Evolutionary conservation across 2,329 filamentous ascomycete species (phyloP).

Genomic region (Trichoderma simmonsii): DNA sequence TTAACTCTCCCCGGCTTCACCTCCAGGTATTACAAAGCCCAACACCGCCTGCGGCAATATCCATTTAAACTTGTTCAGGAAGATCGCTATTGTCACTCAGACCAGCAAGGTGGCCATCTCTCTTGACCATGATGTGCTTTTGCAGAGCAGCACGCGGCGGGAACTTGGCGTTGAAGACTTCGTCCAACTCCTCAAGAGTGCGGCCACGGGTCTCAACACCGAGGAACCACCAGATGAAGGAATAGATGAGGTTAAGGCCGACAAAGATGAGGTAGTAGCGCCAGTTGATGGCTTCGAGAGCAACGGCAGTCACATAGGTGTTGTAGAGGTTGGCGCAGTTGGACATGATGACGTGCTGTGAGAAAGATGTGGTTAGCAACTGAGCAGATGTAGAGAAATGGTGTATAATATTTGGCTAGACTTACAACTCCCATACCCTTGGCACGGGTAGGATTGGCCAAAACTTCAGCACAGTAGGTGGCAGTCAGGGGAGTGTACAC

Average conservation of each 20-base stretch:
- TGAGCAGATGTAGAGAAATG: background rate
- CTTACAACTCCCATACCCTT: conserved; percentile 36
- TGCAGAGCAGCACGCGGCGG: conserved; percentile 38
- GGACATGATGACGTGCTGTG: conserved; percentile 28
- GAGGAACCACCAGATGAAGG: conserved; percentile 29
- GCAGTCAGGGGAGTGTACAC: conserved; percentile 48
- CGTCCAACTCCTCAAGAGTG: conserved; percentile 45
- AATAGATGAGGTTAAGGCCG: conserved; percentile 31
- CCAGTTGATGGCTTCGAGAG: conserved; percentile 32
- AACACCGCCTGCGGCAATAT: background rate
- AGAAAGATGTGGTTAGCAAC: background rate
- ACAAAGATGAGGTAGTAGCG: conserved; percentile 34
- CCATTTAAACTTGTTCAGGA: background rate
- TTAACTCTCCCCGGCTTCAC: background rate
- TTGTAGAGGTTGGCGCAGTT: conserved; percentile 34
- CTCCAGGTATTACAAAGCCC: background rate
- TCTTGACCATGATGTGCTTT: conserved; percentile 30
- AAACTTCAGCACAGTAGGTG: conserved; percentile 36
- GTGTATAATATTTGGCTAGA: background rate
- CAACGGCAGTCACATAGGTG: conserved; percentile 32
- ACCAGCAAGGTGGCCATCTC: conserved; percentile 24
- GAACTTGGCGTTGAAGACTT: conserved; percentile 38
- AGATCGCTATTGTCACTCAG: conserved; percentile 1
- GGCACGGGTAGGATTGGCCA: conserved; percentile 33
- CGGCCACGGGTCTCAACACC: conserved; percentile 32